Evolutionary conservation across 169 alveolate species (phyloP), one percentile per base, ranked within the genome.

Genomic region (Plasmodium falciparum): DNA sequence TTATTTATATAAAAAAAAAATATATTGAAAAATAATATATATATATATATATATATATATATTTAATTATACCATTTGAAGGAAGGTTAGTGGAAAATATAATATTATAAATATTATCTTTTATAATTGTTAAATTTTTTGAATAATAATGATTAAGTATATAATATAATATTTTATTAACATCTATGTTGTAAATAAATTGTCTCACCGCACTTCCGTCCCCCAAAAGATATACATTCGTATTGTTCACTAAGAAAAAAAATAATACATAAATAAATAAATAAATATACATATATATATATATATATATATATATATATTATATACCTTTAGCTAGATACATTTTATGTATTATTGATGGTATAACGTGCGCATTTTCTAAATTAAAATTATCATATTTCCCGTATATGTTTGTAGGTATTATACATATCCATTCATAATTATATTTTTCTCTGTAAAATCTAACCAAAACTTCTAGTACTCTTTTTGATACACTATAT

Each of bases 361-460:
- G 91, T 22, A 83, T 72, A 54, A 83, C 83, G 52, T 83, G 91
- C 7, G 73, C 17, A 83, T 56, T 58, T 22, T 47, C 54, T 69
- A 83, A 54, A 26, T 83, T 83, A 49, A 83, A 83, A 26, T 83
- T 83, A 62, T 83, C 91, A 72, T 83, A 83, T 83, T 83, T 83
- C 3, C 91, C 91, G 20, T 83, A 83, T 54, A 83, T 63, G 56
- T 83, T 83, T 54, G 91, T 83, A 15, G 91, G 91, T 83, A 83
- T 83, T 83, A 83, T 83, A 43, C 91, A 83, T 4, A 83, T 69
- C 91, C 91, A 83, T 20, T 83, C 69, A 62, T 83, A 83, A 15
- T 83, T 83, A 49, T 83, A 83, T 83, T 83, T 83, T 83, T 83
- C 91, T 61, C 91, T 83, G 33, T 83, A 83, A 69, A 56, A 83